Evolutionary conservation across 2,329 filamentous ascomycete genomes (phyloP), one percentile per base, ranked within the genome.

Genomic region (Lachnellula subtilissima): DNA sequence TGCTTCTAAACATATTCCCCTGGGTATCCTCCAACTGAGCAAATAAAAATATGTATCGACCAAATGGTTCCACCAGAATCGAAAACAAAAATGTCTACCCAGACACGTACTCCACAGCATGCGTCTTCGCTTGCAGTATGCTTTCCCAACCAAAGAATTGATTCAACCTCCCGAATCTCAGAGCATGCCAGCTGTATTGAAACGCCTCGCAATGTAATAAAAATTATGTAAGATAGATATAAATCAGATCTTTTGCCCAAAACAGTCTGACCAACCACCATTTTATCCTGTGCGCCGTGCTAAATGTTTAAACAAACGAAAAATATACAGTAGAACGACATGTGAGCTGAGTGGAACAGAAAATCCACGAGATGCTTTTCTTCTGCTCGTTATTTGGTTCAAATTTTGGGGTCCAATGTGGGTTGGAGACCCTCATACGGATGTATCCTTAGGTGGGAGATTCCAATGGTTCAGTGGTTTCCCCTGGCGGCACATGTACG

Each of bases 251-350:
- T 50, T 46, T 35, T 47, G 40, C 17, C 8, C 14, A 17, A 35
- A 49, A 45, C 45, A 54, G 51, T 37, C n/a, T 39, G 35, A 51
- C 53, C 39, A 32, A 23, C 36, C 49, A 39, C 50, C 19, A 35
- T 32, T 43, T 50, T 54, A 58, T 56, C 42, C 57, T 25, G 42
- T 58, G 53, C 62, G 62, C 62, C 62, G 54, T 59, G 62, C 62
- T 61, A 22, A 50, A 55, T 50, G 53, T 22, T 32, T 32, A 48
- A 55, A 48, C 46, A 25, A 56, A 52, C 40, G 54, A 61, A 52
- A 53, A 56, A 50, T 64, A 53, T 64, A 64, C 62, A 64, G 35
- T 62, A 59, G 59, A 58, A 60, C 46, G 45, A 64, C 55, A 62
- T 58, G 52, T 47, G 36, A 15, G 45, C 55, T 23, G 40, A 50